These are phyloP conservation scores for Selaginella tamariscina DNA, from an alignment of 75 land plant species.

Conservation along the genomic window DNA sequence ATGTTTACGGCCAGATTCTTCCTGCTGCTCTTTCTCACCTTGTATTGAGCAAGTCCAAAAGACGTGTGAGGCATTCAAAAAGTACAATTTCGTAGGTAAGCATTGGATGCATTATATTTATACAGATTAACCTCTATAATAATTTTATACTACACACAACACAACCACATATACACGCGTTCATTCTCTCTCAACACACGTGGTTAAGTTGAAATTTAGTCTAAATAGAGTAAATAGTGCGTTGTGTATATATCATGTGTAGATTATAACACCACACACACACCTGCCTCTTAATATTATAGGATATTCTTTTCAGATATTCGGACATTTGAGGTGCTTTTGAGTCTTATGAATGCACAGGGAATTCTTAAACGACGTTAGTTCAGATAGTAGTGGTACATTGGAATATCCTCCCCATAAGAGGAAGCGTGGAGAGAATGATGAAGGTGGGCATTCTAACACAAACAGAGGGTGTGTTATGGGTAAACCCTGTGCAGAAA, in stretches of 20 bases:
- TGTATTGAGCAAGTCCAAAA: constrained; percentile 96
- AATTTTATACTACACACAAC: background rate
- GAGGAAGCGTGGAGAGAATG: constrained; percentile 14
- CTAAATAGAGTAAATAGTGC: background rate
- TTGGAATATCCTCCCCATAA: constrained; percentile 32
- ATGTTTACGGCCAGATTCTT: constrained; percentile 54
- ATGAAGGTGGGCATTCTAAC: background rate
- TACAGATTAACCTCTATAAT: background rate
- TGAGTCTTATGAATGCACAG: constrained; percentile 74
- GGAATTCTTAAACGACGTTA: constrained; percentile 19
- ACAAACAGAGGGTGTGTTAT: constrained; percentile 14
- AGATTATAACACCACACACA: background rate
- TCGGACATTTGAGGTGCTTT: constrained; percentile 83
- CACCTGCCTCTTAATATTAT: background rate
- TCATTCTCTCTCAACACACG: background rate
- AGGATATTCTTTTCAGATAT: constrained; percentile 37
- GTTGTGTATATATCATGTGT: background rate
- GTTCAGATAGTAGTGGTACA: constrained; percentile 10
- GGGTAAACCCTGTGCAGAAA: constrained; percentile 43
- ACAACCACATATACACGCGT: background rate
- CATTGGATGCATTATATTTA: background rate
- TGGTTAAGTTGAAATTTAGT: background rate
- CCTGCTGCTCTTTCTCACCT: constrained; percentile 85
- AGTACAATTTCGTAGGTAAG: constrained; percentile 27
- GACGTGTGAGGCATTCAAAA: constrained; percentile 34